Evolutionary conservation across 2,329 filamentous ascomycete genomes (phyloP).

Genomic region (Xylaria sp.): DNA sequence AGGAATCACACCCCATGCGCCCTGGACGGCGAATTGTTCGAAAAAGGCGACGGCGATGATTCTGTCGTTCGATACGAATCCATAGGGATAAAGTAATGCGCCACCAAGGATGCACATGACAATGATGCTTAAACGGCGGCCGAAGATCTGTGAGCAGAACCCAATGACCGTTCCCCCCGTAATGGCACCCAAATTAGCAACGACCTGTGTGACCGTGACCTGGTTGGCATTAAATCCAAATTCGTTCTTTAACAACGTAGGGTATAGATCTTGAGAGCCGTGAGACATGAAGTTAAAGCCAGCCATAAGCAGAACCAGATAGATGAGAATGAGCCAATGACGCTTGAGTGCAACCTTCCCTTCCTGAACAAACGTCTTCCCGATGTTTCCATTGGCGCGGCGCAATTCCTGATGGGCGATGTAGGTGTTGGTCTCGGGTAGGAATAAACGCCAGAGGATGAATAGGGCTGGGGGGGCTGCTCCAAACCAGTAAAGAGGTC

Average conservation of each 20-base stretch:
- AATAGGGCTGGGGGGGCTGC: constrained; percentile 82
- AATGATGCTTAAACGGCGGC: constrained; percentile 75
- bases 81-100: constrained; percentile 85
- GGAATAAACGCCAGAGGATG: constrained; percentile 78
- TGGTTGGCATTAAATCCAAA: constrained; percentile 62
- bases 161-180: constrained; percentile 73
- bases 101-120: constrained; percentile 72
- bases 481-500: constrained; percentile 90
- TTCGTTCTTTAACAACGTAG: constrained; percentile 68
- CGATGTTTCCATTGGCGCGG: constrained; percentile 64
- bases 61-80: constrained; percentile 68
- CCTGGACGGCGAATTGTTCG: constrained; percentile 81
- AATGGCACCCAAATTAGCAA: constrained; percentile 77
- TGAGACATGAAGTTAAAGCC: constrained; percentile 94
- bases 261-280: constrained; percentile 73
- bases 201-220: constrained; percentile 76
- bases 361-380: constrained; percentile 76
- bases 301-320: constrained; percentile 87
- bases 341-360: constrained; percentile 80
- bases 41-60: constrained; percentile 87
- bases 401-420: constrained; percentile 72
- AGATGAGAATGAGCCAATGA: constrained; percentile 83
- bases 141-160: constrained; percentile 75
- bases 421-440: constrained; percentile 83
- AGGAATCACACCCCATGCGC: constrained; percentile 80